Evolutionary conservation across 306 rosid species (phyloP).

Genomic region (Corylus americana): DNA sequence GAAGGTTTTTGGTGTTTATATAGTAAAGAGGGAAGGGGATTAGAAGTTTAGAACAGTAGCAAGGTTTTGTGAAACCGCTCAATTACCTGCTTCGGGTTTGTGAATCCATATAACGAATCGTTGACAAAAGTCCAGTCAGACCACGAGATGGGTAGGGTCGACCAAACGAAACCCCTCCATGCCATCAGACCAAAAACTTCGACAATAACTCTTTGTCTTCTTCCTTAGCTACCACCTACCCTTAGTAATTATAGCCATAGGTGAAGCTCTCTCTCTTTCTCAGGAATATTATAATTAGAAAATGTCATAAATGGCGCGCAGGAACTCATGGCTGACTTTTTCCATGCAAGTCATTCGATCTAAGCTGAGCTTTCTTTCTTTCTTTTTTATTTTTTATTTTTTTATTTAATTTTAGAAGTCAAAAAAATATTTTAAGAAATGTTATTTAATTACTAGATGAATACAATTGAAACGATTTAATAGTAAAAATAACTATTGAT

Average conservation of each 20-base stretch:
- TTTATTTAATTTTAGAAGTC: too few relatives aligned
- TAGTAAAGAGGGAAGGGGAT: background rate
- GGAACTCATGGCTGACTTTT: slow-evolving; percentile 42
- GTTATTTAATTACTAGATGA: too few relatives aligned
- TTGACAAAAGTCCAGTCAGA: slow-evolving; percentile 61
- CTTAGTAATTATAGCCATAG: background rate
- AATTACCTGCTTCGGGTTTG: slow-evolving; percentile 30
- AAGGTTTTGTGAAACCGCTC: slow-evolving; percentile 39
- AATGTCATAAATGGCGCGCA: background rate
- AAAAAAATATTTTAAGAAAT: too few relatives aligned
- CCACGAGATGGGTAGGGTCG: slow-evolving; percentile 28
- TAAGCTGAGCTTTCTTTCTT: background rate
- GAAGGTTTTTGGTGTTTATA: slow-evolving; percentile 18
- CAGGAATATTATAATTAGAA: background rate
- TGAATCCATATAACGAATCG: slow-evolving; percentile 37
- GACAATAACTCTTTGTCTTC: slow-evolving; percentile 29
- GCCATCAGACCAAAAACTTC: slow-evolving; percentile 1
- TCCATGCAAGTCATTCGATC: slow-evolving; percentile 24
- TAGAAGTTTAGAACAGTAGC: slow-evolving; percentile 32
- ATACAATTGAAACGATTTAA: too few relatives aligned
- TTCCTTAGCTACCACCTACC: slow-evolving; percentile 35
- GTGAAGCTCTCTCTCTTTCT: slow-evolving; percentile 17
- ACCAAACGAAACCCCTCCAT: background rate
- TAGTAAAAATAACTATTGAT: too few relatives aligned
- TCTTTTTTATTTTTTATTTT: background rate